Evolutionary conservation across 2,329 filamentous ascomycete genomes (phyloP).

Genomic region (Aurifilum marmelostoma): DNA sequence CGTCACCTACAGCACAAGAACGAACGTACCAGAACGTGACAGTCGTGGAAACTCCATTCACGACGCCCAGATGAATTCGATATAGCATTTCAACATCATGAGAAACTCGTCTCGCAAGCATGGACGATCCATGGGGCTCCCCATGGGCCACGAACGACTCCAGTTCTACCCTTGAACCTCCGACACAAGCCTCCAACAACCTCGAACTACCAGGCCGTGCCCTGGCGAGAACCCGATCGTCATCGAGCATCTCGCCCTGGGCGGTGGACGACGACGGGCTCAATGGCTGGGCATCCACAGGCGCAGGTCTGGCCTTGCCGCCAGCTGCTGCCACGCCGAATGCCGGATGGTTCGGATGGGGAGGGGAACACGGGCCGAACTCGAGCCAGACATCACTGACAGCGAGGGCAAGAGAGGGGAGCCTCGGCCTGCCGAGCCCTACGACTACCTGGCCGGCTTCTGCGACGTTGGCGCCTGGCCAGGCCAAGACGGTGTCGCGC

Average conservation of each 20-base stretch:
- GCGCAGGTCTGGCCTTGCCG: conserved; percentile 34
- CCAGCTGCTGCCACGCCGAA: conserved; percentile 29
- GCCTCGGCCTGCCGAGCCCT: conserved; percentile 41
- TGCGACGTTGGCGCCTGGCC: conserved; percentile 40
- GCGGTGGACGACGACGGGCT: conserved; percentile 44
- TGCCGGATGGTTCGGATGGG: conserved; percentile 39
- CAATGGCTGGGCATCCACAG: conserved; percentile 44
- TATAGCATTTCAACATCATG: conserved; percentile 30
- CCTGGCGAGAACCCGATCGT: conserved; percentile 36
- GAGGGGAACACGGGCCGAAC: conserved; percentile 28
- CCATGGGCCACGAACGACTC: conserved; percentile 53
- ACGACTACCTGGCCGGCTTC: conserved; percentile 45
- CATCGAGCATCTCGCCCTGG: conserved; percentile 45
- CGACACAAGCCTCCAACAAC: conserved; percentile 43
- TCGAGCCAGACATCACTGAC: conserved; percentile 35
- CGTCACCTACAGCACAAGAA: neutral
- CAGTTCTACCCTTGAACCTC: conserved; percentile 41
- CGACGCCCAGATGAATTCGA: conserved; percentile 15
- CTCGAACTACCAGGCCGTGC: conserved; percentile 39
- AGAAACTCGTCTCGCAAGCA: conserved; percentile 41
- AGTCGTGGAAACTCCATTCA: conserved; percentile 22
- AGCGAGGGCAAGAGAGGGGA: conserved; percentile 38
- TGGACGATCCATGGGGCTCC: conserved; percentile 68
- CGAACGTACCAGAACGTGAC: conserved; percentile 12
- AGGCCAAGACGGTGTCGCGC: conserved; percentile 32